A percentile compares a stretch with the other conserved stretches of the same genome.
phyloP scores from a whole-genome alignment of 352 stramenopile species.

The Blastocystis hominis region DNA sequence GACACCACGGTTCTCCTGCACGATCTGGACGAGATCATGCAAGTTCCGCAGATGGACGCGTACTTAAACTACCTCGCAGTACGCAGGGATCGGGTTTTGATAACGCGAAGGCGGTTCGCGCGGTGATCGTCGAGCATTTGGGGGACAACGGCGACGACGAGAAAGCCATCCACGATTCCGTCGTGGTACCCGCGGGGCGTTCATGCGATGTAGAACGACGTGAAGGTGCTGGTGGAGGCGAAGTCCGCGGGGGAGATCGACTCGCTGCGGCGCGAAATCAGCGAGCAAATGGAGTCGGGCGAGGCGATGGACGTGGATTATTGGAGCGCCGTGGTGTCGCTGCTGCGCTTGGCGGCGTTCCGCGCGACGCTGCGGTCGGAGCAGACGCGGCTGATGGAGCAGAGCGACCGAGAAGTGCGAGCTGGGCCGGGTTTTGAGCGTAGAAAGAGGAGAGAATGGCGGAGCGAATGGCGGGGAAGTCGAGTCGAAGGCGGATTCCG shows the following conservation, averaged over 20 bases:
- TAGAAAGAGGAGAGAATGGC: slow-evolving; percentile 14
- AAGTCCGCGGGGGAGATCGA: slow-evolving; percentile 39
- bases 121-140: slow-evolving; percentile 8
- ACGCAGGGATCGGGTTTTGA: neutral
- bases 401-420: neutral
- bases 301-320: slow-evolving; percentile 56
- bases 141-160: neutral
- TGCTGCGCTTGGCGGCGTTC: slow-evolving; percentile 6
- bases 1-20: slow-evolving; percentile 57
- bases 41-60: slow-evolving; percentile 22
- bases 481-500: neutral
- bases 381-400: neutral
- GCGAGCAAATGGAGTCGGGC: slow-evolving; percentile 1
- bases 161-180: neutral
- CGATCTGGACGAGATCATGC: slow-evolving; percentile 58
- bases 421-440: neutral
- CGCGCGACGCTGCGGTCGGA: neutral
- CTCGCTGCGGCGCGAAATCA: neutral
- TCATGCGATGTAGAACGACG: neutral
- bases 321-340: slow-evolving; percentile 17
- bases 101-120: slow-evolving; percentile 29
- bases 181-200: neutral
- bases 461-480: neutral
- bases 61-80: slow-evolving; percentile 36
- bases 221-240: slow-evolving; percentile 13